Conservation (phyloP, 2,329 filamentous ascomycete genomes). For the Colletotrichum musae region DNA sequence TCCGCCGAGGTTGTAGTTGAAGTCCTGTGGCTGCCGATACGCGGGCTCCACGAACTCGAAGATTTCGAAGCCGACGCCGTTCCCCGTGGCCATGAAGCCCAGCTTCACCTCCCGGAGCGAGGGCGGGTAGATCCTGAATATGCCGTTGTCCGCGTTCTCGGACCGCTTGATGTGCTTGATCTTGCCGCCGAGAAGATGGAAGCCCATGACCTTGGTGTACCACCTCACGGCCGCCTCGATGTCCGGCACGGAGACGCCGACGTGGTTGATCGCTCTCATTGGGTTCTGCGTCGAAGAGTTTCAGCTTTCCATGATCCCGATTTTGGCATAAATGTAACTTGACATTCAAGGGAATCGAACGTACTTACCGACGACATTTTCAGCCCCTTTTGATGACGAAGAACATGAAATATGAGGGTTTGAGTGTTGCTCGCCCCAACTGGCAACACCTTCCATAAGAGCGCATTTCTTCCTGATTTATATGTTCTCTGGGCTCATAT, state of each 20-base stretch:
- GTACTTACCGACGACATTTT: no score
- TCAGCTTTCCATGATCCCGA: background rate
- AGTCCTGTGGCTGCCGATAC: slow-evolving; percentile 27
- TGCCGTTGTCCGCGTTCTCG: slow-evolving; percentile 45
- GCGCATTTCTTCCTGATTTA: no score
- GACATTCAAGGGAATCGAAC: no score
- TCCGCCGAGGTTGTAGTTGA: slow-evolving; percentile 48
- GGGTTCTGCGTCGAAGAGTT: background rate
- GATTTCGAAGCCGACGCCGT: slow-evolving; percentile 51
- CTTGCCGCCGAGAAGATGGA: slow-evolving; percentile 22
- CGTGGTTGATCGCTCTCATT: background rate
- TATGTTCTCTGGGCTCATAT: no score
- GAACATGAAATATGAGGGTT: no score
- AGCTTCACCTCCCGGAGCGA: slow-evolving; percentile 48
- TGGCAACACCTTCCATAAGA: no score
- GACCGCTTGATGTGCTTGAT: slow-evolving; percentile 37
- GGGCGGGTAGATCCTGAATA: slow-evolving; percentile 50
- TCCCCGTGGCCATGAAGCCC: slow-evolving; percentile 50
- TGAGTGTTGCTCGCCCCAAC: no score
- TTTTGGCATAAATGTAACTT: background rate
- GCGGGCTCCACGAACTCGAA: slow-evolving; percentile 51
- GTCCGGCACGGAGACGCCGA: background rate
- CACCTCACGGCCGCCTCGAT: slow-evolving; percentile 32
- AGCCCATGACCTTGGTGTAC: slow-evolving; percentile 39
- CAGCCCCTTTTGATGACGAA: no score